Base-by-base conservation (phyloP, 352 stramenopile genomes). In the Phytopythium aichiense region DNA sequence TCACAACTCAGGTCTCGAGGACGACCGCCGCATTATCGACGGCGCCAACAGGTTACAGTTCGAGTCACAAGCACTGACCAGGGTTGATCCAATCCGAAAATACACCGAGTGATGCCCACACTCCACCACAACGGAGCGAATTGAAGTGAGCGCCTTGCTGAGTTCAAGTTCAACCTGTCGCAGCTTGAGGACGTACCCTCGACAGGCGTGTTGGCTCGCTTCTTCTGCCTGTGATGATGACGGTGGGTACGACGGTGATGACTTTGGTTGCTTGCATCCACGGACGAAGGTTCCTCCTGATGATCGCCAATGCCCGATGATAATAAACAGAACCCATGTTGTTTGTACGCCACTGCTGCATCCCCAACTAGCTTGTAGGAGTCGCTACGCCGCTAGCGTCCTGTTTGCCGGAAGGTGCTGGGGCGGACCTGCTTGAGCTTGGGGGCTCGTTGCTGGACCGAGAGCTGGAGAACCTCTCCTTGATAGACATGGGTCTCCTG, bases 401-500 rank as follows among this genome's bases (percentile, higher is more conserved):
- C 8, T 30, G 51, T 4, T 45, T 57, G 0, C 12, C 30, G n/a
- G 51, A 20, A 18, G 30, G 15, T 16, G 25, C 7, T 22, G 50
- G 50, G 1, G 20, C 28, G 28, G 25, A 18, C n/a, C 28, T 37
- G 12, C 16, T 28, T 2, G 30, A 43, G 50, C 18, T 42, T 6
- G 50, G 13, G 16, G n/a, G 23, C 13, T 59, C 53, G 33, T 22
- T 31, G 23, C 53, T 23, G 4, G 53, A 59, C 7, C 37, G 53
- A 12, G n/a, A 15, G 37, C 53, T 59, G 15, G 37, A 50, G 23
- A 59, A 59, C 35, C 53, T n/a, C 40, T 70, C 60, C 40, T 66
- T 66, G 31, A 70, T 67, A 4, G 64, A 67, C 7, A 20, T 5
- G 16, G 61, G 64, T 1, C 53, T 33, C 43, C 60, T 50, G 33